These are phyloP conservation scores for Thermothelomyces thermophilus DNA, from an alignment of 2,329 filamentous ascomycete genomes.

Conservation along the genomic window DNA sequence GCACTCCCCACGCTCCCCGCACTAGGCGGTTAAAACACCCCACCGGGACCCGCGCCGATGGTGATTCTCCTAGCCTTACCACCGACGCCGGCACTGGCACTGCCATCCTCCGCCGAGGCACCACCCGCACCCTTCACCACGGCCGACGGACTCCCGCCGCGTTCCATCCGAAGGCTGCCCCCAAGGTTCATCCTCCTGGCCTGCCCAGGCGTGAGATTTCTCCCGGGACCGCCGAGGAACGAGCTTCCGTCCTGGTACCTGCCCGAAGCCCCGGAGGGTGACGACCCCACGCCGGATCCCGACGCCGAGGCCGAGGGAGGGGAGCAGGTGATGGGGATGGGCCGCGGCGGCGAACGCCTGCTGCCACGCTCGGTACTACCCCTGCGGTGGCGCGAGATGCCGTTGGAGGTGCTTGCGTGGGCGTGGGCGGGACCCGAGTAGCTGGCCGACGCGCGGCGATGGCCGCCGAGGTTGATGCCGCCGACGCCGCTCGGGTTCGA, in stretches of 20 bases:
- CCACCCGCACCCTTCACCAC: not conserved
- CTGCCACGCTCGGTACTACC: slow-evolving; percentile 42
- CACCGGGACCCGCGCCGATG: slow-evolving; percentile 34
- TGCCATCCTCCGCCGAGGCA: not conserved
- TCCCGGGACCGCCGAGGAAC: not conserved
- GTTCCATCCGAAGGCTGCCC: slow-evolving; percentile 32
- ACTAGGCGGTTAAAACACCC: slow-evolving; percentile 17
- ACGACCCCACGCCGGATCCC: not conserved
- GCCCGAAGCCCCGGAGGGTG: not conserved
- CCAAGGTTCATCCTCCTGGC: slow-evolving; percentile 52
- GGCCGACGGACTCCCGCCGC: slow-evolving; percentile 4
- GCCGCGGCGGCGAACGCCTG: slow-evolving; percentile 40
- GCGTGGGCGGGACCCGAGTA: slow-evolving; percentile 33
- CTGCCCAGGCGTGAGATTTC: slow-evolving; percentile 45
- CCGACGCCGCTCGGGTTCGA: slow-evolving; percentile 24
- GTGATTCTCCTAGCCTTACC: slow-evolving; percentile 36
- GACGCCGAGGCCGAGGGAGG: slow-evolving; percentile 29
- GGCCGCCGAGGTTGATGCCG: slow-evolving; percentile 22
- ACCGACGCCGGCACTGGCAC: slow-evolving; percentile 16
- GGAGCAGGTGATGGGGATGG: slow-evolving; percentile 39
- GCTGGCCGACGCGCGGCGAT: slow-evolving; percentile 30
- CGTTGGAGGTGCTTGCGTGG: slow-evolving; percentile 45
- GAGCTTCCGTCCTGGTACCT: not conserved
- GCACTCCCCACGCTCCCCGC: slow-evolving; percentile 1
- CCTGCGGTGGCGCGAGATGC: slow-evolving; percentile 48